Conservation (phyloP, 2,329 filamentous ascomycete genomes). For the Pseudogymnoascus sp. region DNA sequence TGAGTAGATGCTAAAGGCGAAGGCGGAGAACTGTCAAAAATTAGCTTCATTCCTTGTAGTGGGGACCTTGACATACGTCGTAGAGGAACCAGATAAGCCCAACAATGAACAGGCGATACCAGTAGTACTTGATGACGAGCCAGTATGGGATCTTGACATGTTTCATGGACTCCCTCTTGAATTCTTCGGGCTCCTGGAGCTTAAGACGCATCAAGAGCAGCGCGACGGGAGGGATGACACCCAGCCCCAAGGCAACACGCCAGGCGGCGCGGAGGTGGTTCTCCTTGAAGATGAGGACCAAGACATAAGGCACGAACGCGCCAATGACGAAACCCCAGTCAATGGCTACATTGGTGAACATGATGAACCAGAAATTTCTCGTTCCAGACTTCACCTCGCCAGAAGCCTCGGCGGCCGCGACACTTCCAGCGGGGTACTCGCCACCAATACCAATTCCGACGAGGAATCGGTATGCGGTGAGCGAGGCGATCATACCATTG, state of each 20-base stretch:
- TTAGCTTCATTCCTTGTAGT: constrained; percentile 14
- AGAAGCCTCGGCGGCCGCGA: constrained; percentile 75
- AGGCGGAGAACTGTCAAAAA: constrained; percentile 58
- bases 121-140: constrained; percentile 58
- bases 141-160: constrained; percentile 44
- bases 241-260: constrained; percentile 72
- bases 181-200: constrained; percentile 72
- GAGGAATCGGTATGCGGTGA: constrained; percentile 81
- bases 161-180: constrained; percentile 37
- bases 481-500: constrained; percentile 64
- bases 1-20: constrained; percentile 81
- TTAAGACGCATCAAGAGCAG: constrained; percentile 64
- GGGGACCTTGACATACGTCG: constrained; percentile 39
- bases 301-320: constrained; percentile 64
- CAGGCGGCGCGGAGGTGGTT: constrained; percentile 66
- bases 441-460: constrained; percentile 71
- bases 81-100: constrained; percentile 80
- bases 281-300: constrained; percentile 44
- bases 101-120: constrained; percentile 61
- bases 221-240: constrained; percentile 67
- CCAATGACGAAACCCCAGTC: constrained; percentile 77
- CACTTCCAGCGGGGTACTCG: constrained; percentile 78
- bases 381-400: constrained; percentile 73
- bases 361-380: constrained; percentile 83
- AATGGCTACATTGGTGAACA: constrained; percentile 85